These are phyloP conservation scores for Sporothrix brasiliensis DNA, from an alignment of 2,329 filamentous ascomycete genomes.

Conservation along the genomic window DNA sequence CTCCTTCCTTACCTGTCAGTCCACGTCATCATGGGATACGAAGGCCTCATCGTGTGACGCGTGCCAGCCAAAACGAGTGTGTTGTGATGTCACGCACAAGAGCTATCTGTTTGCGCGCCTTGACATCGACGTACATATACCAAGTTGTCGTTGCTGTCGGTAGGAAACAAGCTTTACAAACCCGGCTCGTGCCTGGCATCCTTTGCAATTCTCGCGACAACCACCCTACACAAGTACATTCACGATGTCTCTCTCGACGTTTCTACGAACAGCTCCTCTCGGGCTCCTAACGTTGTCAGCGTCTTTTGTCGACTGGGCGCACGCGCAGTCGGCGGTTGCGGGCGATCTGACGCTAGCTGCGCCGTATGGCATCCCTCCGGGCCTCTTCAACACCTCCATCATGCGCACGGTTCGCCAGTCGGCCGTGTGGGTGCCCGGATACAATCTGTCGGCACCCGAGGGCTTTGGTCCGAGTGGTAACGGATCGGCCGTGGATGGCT, in stretches of 20 bases:
- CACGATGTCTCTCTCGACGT: neutral
- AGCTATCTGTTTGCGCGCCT: neutral
- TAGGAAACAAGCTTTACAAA: conserved; percentile 6
- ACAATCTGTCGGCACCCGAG: conserved; percentile 29
- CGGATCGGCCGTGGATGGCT: conserved; percentile 28
- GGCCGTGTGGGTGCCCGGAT: conserved; percentile 28
- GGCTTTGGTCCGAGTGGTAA: conserved; percentile 30
- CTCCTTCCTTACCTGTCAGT: conserved; percentile 4
- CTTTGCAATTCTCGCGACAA: neutral
- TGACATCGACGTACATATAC: neutral
- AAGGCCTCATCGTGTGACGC: conserved; percentile 7
- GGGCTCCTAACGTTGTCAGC: neutral
- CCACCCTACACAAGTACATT: neutral
- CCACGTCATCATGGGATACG: conserved; percentile 22
- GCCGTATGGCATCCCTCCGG: conserved; percentile 26
- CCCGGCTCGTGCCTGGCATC: neutral
- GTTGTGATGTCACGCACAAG: neutral
- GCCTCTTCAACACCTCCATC: conserved; percentile 16
- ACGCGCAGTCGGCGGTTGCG: conserved; percentile 18
- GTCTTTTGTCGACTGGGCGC: neutral
- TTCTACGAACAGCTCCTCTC: neutral
- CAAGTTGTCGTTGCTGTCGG: no score
- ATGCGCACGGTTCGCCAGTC: conserved; percentile 21
- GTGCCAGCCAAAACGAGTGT: neutral
- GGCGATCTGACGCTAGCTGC: conserved; percentile 21